Base-by-base conservation (phyloP, 176 grass and related monocot species). In the Aegilops umbellulata region DNA sequence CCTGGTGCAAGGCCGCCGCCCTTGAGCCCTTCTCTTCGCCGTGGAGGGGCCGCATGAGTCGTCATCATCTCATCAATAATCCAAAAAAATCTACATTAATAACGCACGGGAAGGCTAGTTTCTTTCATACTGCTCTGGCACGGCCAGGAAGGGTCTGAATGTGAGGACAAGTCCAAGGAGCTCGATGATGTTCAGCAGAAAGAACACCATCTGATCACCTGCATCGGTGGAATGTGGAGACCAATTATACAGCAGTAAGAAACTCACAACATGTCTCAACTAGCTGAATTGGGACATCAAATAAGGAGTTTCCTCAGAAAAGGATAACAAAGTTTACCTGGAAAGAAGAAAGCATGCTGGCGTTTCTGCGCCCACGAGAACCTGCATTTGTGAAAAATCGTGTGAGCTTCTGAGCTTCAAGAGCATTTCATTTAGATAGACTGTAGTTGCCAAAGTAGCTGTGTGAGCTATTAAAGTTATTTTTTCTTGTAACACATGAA, bases 281-380 rank as follows among this genome's bases (percentile, higher is more conserved):
- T 62, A n/a, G 36, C 61, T 30, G 25, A n/a, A n/a, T 16, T 63
- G 20, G 12, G 69, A 34, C 6, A 22, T 6, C 1, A 71, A 71
- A 53, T 0, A 7, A 12, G 55, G 15, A 32, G 3, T 23, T 83
- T 87, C 38, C 22, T 26, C 1, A 35, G 39, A 20, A 35, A 27
- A 34, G 41, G 10, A 31, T 49, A 78, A 20, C 2, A 24, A 24
- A 65, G 12, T 84, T 65, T 58, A 95, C 91, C 93, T 75, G 88
- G 93, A 78, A 95, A 90, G 90, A 95, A 92, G 26, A 76, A 80
- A 30, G 85, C 80, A 57, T 91, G 35, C 62, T 96, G 94, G 5
- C 89, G 87, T 64, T 93, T 91, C 77, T 96, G 94, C 70, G 91
- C 94, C 94, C 94, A 96, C 8, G 94, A 96, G 64, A 96, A 94